Conservation (phyloP, 306 rosid species). For the Trichosanthes truncata region DNA sequence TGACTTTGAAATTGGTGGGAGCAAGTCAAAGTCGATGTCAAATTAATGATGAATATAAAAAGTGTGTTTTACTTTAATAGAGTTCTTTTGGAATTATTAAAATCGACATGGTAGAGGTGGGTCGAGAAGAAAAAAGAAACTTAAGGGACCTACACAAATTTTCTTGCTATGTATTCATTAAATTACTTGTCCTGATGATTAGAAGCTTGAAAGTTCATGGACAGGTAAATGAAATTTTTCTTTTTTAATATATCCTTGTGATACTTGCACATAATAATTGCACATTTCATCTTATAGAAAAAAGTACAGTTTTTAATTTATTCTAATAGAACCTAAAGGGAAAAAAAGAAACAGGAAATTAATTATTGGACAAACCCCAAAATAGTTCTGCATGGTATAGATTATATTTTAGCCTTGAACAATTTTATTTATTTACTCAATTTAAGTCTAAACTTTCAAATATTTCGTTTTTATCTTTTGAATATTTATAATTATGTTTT, state of each 20-base stretch:
- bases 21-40: not conserved
- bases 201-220: not conserved
- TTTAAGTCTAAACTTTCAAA: not conserved
- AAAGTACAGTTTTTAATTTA: not conserved
- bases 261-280: not conserved
- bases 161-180: not conserved
- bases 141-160: not conserved
- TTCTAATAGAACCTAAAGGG: too few relatives aligned
- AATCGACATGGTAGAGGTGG: not conserved
- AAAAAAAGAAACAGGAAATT: not conserved
- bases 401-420: not conserved
- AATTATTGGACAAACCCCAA: not conserved
- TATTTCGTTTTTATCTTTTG: not conserved
- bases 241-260: not conserved
- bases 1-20: not conserved
- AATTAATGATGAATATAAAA: not conserved
- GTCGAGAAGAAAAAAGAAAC: not conserved
- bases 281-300: not conserved
- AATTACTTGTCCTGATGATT: not conserved
- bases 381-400: not conserved
- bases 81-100: not conserved
- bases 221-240: not conserved
- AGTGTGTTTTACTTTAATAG: not conserved
- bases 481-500: too few relatives aligned
- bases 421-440: not conserved